Evolutionary conservation across 177 flowering plant genomes (phyloP).

Genomic region (Tripterygium wilfordii): DNA sequence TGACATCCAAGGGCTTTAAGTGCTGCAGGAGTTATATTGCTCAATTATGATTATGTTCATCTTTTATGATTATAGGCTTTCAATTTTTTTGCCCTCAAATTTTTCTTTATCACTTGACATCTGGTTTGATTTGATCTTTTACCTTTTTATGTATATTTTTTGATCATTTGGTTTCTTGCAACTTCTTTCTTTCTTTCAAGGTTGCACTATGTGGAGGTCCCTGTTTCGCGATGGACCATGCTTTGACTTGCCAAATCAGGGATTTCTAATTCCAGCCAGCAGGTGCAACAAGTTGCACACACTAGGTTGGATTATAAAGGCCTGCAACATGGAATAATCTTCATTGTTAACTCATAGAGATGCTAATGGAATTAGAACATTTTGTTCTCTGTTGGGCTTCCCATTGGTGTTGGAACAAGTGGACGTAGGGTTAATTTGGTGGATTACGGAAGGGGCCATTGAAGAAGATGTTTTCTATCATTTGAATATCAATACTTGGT

Average conservation of each 20-base stretch:
- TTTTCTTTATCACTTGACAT: too few relatives aligned
- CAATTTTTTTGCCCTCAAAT: too few relatives aligned
- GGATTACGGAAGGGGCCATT: slow-evolving; percentile 78
- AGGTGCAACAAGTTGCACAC: slow-evolving; percentile 33
- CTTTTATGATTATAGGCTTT: too few relatives aligned
- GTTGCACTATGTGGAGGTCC: too few relatives aligned
- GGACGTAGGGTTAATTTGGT: slow-evolving; percentile 30
- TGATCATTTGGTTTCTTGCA: too few relatives aligned
- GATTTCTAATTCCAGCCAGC: slow-evolving; percentile 31
- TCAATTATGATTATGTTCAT: too few relatives aligned
- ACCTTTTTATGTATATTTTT: too few relatives aligned
- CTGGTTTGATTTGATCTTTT: too few relatives aligned
- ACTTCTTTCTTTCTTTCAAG: too few relatives aligned
- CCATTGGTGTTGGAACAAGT: slow-evolving; percentile 34
- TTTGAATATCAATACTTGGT: slow-evolving; percentile 54
- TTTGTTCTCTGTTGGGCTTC: slow-evolving; percentile 46
- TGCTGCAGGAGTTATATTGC: too few relatives aligned
- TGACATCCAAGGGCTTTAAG: too few relatives aligned
- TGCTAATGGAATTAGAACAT: slow-evolving; percentile 34
- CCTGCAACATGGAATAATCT: slow-evolving; percentile 34
- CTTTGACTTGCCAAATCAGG: slow-evolving; percentile 42
- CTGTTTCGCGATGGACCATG: too few relatives aligned
- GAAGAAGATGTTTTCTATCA: slow-evolving; percentile 63
- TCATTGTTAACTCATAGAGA: slow-evolving; percentile 35
- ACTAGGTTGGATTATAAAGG: slow-evolving; percentile 26